Conservation (phyloP, 1,284 basidiomycete species). For the Lentinula novae-zelandiae region DNA sequence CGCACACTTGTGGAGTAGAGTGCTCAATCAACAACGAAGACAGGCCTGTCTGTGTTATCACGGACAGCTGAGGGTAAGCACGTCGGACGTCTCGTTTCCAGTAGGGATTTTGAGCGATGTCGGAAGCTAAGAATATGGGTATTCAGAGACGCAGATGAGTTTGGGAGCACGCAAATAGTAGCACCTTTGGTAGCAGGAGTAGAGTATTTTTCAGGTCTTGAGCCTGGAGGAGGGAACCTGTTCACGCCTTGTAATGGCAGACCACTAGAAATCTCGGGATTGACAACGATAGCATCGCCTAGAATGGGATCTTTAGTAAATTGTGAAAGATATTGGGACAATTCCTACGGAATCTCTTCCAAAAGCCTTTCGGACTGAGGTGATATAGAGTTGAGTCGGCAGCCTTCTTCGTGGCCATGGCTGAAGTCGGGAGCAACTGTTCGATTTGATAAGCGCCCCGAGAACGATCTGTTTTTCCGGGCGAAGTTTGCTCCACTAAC, state of each 20-base stretch:
- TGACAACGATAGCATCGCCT: constrained; percentile 77
- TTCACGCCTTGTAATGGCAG: constrained; percentile 75
- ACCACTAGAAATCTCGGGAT: constrained; percentile 90
- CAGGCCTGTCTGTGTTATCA: constrained; percentile 78
- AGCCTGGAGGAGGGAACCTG: constrained; percentile 84
- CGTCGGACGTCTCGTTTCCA: constrained; percentile 94
- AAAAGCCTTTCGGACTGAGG: constrained; percentile 83
- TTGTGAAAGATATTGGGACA: constrained; percentile 20
- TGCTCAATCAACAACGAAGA: constrained; percentile 82
- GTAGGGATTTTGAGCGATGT: constrained; percentile 84
- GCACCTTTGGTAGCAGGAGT: constrained; percentile 83
- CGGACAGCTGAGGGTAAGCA: constrained; percentile 84
- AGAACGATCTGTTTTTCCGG: background rate
- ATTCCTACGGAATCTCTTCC: constrained; percentile 88
- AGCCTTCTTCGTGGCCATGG: constrained; percentile 69
- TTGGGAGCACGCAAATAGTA: constrained; percentile 20
- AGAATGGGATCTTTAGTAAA: constrained; percentile 13
- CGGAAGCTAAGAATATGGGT: constrained; percentile 53
- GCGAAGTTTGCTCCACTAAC: background rate
- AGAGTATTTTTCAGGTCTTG: constrained; percentile 81
- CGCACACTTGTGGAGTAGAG: constrained; percentile 64
- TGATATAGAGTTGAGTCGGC: constrained; percentile 88
- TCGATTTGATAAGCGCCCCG: background rate
- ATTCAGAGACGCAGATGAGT: constrained; percentile 3
- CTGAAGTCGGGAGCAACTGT: background rate